Conservation (phyloP, 2,329 filamentous ascomycete genomes). For the Leptographium radiaticola region DNA sequence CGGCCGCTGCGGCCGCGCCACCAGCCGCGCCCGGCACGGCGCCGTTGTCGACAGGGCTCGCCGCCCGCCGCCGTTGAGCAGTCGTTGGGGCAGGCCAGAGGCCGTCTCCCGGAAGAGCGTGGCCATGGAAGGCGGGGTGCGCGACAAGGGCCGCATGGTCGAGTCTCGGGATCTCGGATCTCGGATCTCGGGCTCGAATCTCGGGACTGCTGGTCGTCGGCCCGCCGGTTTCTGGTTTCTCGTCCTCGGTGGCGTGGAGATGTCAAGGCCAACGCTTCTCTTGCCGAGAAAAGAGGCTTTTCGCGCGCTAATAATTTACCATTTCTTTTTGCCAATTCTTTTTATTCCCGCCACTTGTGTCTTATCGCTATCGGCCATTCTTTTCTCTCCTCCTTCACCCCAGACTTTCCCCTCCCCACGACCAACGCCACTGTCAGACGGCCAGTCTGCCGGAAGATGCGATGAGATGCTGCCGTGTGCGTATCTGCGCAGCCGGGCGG, state of each 20-base stretch:
- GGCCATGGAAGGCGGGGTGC: background rate
- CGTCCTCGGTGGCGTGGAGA: no score
- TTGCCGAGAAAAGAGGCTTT: no score
- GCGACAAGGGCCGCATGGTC: background rate
- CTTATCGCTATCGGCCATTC: background rate
- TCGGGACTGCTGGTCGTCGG: no score
- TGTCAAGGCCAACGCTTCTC: no score
- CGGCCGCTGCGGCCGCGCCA: slow-evolving; percentile 77
- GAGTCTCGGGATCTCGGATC: no score
- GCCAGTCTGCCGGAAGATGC: slow-evolving; percentile 10
- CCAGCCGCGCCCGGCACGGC: slow-evolving; percentile 68
- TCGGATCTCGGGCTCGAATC: no score
- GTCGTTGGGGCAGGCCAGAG: background rate
- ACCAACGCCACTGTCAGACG: background rate
- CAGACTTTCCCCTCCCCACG: background rate
- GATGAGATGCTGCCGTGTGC: slow-evolving; percentile 7
- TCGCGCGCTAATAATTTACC: background rate
- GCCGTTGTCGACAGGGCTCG: slow-evolving; percentile 19
- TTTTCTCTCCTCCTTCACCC: no score
- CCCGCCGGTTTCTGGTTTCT: no score
- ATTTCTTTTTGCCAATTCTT: background rate
- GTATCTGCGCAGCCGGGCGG: slow-evolving; percentile 4
- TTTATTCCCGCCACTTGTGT: background rate
- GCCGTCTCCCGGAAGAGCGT: background rate
- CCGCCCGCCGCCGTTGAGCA: slow-evolving; percentile 3